Conservation (phyloP, 352 stramenopile species). For the Phytophthora rubi region DNA sequence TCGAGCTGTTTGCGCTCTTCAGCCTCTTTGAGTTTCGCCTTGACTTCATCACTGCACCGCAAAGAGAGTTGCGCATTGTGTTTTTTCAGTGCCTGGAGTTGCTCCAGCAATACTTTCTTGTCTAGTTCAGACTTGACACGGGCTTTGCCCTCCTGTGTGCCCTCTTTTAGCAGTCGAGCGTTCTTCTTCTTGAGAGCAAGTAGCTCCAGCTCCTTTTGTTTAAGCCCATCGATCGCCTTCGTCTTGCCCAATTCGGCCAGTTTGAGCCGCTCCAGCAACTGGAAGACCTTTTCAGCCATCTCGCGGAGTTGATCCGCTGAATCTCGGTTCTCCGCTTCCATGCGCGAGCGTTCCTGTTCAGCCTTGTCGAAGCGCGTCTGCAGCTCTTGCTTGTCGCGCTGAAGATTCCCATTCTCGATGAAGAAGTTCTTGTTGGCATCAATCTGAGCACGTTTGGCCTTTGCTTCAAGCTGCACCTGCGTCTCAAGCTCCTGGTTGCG, state of each 20-base stretch:
- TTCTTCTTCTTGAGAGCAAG: slow-evolving; percentile 96
- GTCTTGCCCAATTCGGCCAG: slow-evolving; percentile 96
- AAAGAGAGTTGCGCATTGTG: slow-evolving; percentile 94
- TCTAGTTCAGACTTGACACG: slow-evolving; percentile 94
- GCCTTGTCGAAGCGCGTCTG: slow-evolving; percentile 88
- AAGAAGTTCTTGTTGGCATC: slow-evolving; percentile 94
- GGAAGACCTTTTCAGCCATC: slow-evolving; percentile 98
- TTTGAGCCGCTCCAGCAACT: slow-evolving; percentile 96
- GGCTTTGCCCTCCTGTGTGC: slow-evolving; percentile 92
- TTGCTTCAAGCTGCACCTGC: slow-evolving; percentile 94
- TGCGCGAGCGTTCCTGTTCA: slow-evolving; percentile 93
- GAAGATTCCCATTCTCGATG: slow-evolving; percentile 80
- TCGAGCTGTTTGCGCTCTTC: slow-evolving; percentile 93
- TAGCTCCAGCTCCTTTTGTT: slow-evolving; percentile 95
- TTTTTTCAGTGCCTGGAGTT: slow-evolving; percentile 95
- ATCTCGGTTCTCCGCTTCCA: slow-evolving; percentile 96
- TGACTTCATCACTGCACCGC: slow-evolving; percentile 94
- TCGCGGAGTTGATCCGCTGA: slow-evolving; percentile 95
- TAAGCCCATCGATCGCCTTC: slow-evolving; percentile 94
- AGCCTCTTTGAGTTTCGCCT: slow-evolving; percentile 91
- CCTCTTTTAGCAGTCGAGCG: slow-evolving; percentile 93
- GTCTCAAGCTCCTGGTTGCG: slow-evolving; percentile 94
- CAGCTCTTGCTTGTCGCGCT: slow-evolving; percentile 79
- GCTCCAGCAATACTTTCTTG: slow-evolving; percentile 94
- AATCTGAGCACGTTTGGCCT: slow-evolving; percentile 91